Evolutionary conservation across 2,329 filamentous ascomycete genomes (phyloP), one percentile per base, ranked within the genome.

Genomic region (Pestalotiopsis sp.): DNA sequence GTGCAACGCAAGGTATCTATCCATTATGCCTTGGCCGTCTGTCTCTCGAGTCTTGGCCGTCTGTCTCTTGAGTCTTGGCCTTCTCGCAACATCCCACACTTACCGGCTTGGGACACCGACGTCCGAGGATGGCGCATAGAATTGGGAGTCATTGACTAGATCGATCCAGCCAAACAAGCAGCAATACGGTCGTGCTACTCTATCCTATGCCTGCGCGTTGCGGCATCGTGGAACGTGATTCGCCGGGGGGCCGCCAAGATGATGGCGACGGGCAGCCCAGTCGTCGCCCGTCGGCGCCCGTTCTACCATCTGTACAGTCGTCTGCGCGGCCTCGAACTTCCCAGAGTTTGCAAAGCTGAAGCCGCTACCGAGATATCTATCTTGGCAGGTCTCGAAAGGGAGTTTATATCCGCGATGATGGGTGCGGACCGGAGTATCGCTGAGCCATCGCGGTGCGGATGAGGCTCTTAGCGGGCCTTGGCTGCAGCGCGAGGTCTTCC

Each of bases 401-500:
- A 38, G 39, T 64, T 45, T 52, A 64, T 64, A 52, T 49, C 61
- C 61, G 61, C 36, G 3, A n/a, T 6, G 38, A 27, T 49, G 61
- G 61, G 61, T 31, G 20, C 20, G 36, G 61, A 49, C 38, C 20
- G 61, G 41, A 52, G 38, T 23, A 65, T 17, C 14, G 14, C 52
- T 17, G 17, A 39, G 64, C 45, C n/a, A 38, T 25, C 13, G 41
- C 27, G 45, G 52, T 20, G 64, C 45, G 64, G 41, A 65, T 65
- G 64, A 65, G 64, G 64, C 64, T 65, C 64, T 36, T 65, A 58
- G 64, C 64, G 64, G 41, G 64, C 4, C 45, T 57, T 65, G 64
- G 64, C 52, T 55, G 52, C 64, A 65, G 23, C 9, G 11, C 20
- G 27, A 65, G 49, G 64, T 13, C n/a, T 57, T 55, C 49, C 52